These are phyloP conservation scores for Yamadazyma atlantica DNA, from an alignment of 1,139 yeast genomes.

Conservation along the genomic window DNA sequence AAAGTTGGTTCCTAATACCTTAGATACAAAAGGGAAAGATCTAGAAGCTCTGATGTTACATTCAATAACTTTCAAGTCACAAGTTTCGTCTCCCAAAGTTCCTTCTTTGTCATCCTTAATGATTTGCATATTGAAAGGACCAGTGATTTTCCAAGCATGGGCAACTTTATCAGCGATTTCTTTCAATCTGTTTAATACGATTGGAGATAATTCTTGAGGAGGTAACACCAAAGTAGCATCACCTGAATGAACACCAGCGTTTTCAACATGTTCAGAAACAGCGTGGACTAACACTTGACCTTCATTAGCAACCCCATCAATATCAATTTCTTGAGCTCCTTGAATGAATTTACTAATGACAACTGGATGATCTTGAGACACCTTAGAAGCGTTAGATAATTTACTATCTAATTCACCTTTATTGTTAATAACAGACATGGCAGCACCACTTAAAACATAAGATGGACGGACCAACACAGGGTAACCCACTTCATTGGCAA, in stretches of 20 bases:
- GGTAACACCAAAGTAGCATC: slow-evolving; percentile 96
- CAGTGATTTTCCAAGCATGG: slow-evolving; percentile 90
- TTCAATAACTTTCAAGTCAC: slow-evolving; percentile 87
- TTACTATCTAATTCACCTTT: slow-evolving; percentile 78
- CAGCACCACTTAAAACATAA: slow-evolving; percentile 96
- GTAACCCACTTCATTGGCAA: slow-evolving; percentile 85
- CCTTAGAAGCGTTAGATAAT: slow-evolving; percentile 84
- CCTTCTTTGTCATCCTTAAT: slow-evolving; percentile 63
- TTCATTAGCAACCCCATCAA: slow-evolving; percentile 90
- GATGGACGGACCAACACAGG: slow-evolving; percentile 98
- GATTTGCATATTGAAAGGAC: slow-evolving; percentile 98
- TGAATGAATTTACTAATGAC: slow-evolving; percentile 94
- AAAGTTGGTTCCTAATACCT: slow-evolving; percentile 90
- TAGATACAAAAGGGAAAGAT: slow-evolving; percentile 97
- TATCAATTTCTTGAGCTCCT: slow-evolving; percentile 95
- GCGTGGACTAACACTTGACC: slow-evolving; percentile 93
- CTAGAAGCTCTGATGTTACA: slow-evolving; percentile 98
- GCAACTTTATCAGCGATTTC: slow-evolving; percentile 92
- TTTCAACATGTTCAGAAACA: slow-evolving; percentile 95
- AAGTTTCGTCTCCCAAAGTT: slow-evolving; percentile 46
- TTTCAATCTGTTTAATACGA: slow-evolving; percentile 61
- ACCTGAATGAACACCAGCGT: slow-evolving; percentile 98
- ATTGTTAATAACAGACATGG: slow-evolving; percentile 89
- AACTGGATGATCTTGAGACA: slow-evolving; percentile 94
- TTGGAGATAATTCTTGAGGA: slow-evolving; percentile 70